phyloP scores from a whole-genome alignment of 306 rosid genomes.

The Prunus mira region DNA sequence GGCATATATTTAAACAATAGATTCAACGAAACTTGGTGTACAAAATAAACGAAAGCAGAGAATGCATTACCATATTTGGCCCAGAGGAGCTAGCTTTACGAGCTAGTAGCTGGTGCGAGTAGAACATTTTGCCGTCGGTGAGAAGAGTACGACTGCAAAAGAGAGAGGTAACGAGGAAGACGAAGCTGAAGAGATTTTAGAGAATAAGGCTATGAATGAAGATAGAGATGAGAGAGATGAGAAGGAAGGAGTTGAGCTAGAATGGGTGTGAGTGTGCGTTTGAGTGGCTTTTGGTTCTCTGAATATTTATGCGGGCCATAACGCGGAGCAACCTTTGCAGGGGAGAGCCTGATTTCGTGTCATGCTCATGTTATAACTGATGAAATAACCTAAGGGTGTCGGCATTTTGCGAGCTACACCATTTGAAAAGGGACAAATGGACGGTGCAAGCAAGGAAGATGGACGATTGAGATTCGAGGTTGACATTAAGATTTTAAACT shows the following conservation, averaged over 20 bases:
- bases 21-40: neutral
- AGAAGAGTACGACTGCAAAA: neutral
- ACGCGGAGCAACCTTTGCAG: neutral
- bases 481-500: too few relatives aligned
- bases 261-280: neutral
- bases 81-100: constrained; percentile 82
- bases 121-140: constrained; percentile 43
- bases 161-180: neutral
- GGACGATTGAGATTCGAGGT: too few relatives aligned
- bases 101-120: constrained; percentile 85
- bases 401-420: neutral
- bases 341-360: neutral
- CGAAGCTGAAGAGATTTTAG: neutral
- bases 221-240: neutral
- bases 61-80: constrained; percentile 67
- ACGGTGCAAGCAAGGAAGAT: too few relatives aligned
- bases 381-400: neutral
- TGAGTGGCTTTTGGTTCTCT: neutral
- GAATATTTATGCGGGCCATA: neutral
- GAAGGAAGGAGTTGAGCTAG: neutral
- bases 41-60: neutral
- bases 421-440: neutral
- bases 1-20: neutral
- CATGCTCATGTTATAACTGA: neutral
- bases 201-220: neutral